A percentile compares a stretch with the other conserved stretches of the same genome.
Evolutionary conservation across 768 basidiomycete genomes (phyloP).

Genomic region (Galerina marginata): DNA sequence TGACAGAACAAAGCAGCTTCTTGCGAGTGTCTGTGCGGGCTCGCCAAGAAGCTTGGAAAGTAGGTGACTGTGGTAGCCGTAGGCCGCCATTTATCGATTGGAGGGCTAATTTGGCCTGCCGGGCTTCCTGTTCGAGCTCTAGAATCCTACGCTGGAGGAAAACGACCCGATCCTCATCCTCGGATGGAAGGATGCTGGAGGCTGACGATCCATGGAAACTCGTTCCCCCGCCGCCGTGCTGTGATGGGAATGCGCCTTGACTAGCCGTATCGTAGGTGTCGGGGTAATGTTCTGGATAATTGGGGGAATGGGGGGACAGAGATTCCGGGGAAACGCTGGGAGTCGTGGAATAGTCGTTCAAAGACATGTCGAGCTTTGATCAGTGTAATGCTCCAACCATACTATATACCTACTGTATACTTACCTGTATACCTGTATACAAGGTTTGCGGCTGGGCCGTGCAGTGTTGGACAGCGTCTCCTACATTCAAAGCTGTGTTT

Average conservation of each 20-base stretch:
- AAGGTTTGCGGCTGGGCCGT: too few species aligned
- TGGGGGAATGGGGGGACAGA: slow-evolving; percentile 38
- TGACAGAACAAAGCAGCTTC: slow-evolving; percentile 77
- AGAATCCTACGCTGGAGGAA: slow-evolving; percentile 61
- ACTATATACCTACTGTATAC: too few species aligned
- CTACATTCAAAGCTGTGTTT: too few species aligned
- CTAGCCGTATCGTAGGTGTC: slow-evolving; percentile 4
- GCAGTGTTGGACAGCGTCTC: too few species aligned
- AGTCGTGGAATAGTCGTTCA: slow-evolving; percentile 27
- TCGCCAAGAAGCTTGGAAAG: slow-evolving; percentile 70
- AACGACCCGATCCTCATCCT: slow-evolving; percentile 39
- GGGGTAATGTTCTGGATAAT: slow-evolving; percentile 24
- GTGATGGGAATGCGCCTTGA: slow-evolving; percentile 16
- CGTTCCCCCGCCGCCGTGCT: slow-evolving; percentile 15
- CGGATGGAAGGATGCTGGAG: slow-evolving; percentile 24
- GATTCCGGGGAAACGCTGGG: slow-evolving; percentile 48
- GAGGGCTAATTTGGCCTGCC: slow-evolving; percentile 40
- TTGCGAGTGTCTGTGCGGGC: slow-evolving; percentile 75
- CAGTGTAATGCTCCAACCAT: too few species aligned
- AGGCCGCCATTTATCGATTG: slow-evolving; percentile 17
- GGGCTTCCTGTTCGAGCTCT: slow-evolving; percentile 67
- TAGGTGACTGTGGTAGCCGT: slow-evolving; percentile 43
- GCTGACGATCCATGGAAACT: slow-evolving; percentile 22
- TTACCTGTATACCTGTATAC: too few species aligned
- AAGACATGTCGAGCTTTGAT: slow-evolving; percentile 24